phyloP scores from a whole-genome alignment of 192 early-diverging fungal genomes.

The Coemansia sp. region DNA sequence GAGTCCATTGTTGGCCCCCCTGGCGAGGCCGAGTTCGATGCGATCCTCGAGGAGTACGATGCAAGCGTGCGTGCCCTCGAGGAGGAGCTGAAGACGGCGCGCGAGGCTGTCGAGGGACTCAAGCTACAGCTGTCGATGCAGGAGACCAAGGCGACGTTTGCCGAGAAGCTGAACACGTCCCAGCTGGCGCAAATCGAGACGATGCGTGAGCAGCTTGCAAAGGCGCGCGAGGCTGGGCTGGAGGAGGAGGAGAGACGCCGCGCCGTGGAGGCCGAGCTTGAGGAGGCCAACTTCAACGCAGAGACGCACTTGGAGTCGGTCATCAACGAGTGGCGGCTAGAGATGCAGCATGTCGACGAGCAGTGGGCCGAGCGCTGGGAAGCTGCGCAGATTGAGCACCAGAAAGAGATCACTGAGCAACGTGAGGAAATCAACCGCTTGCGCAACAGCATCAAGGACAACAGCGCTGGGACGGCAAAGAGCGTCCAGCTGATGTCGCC shows the following conservation, averaged over 20 bases:
- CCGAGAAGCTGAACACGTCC: slow-evolving; percentile 44
- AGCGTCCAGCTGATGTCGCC: slow-evolving; percentile 32
- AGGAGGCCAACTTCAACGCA: slow-evolving; percentile 46
- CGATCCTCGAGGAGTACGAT: slow-evolving; percentile 75
- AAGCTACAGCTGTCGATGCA: slow-evolving; percentile 60
- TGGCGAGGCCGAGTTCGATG: slow-evolving; percentile 60
- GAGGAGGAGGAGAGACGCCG: slow-evolving; percentile 55
- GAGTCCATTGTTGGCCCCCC: slow-evolving; percentile 5
- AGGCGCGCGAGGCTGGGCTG: slow-evolving; percentile 46
- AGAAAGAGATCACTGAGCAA: slow-evolving; percentile 10
- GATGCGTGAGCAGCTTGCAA: slow-evolving; percentile 40
- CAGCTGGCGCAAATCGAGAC: slow-evolving; percentile 56
- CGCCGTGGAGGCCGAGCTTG: slow-evolving; percentile 55
- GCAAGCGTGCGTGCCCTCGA: slow-evolving; percentile 64
- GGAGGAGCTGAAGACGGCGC: slow-evolving; percentile 58
- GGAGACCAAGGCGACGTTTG: slow-evolving; percentile 54
- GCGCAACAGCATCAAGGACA: neutral
- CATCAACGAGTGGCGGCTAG: slow-evolving; percentile 28
- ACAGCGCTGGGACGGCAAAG: neutral
- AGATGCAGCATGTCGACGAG: slow-evolving; percentile 41
- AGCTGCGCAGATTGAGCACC: slow-evolving; percentile 27
- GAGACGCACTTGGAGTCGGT: slow-evolving; percentile 40
- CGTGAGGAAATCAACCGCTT: slow-evolving; percentile 3
- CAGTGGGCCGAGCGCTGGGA: slow-evolving; percentile 51
- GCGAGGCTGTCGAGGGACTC: slow-evolving; percentile 60